Conservation (phyloP, 2,329 filamentous ascomycete species). For the Fusarium mangiferae region DNA sequence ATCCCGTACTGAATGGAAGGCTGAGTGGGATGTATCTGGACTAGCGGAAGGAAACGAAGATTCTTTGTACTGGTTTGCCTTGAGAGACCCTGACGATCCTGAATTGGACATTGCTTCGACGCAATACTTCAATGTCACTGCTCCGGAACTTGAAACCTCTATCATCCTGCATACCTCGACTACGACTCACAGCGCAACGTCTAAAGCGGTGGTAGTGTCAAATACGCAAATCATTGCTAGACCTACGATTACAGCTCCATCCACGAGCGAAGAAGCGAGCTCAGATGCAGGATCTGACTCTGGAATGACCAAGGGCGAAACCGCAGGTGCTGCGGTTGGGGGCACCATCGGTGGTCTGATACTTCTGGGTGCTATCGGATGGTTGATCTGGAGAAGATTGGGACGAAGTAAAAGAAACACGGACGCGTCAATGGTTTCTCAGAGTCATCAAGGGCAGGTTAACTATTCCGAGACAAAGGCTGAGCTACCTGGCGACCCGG, state of each 20-base stretch:
- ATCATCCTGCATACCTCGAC: too few species aligned
- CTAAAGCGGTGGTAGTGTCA: too few species aligned
- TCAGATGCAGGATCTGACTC: not conserved
- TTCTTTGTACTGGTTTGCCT: not conserved
- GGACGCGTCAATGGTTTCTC: rapidly evolving
- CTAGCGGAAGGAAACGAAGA: rapidly evolving
- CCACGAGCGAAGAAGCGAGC: too few species aligned
- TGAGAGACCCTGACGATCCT: too few species aligned
- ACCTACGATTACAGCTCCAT: too few species aligned
- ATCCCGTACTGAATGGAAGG: not conserved
- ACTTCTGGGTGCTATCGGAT: not conserved
- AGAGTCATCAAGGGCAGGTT: not conserved
- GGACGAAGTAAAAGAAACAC: rapidly evolving
- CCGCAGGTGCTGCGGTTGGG: not conserved
- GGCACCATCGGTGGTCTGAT: not conserved
- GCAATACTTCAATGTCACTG: not conserved
- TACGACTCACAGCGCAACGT: too few species aligned
- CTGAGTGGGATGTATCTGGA: rapidly evolving
- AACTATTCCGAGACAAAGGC: not conserved
- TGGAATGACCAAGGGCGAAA: not conserved
- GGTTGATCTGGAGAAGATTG: not conserved
- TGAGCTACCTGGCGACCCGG: not conserved
- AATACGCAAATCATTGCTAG: too few species aligned
- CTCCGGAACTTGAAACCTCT: not conserved
- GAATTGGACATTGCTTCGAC: not conserved